These are phyloP conservation scores for Cytospora leucostoma DNA, from an alignment of 2,329 filamentous ascomycete species.

Conservation along the genomic window DNA sequence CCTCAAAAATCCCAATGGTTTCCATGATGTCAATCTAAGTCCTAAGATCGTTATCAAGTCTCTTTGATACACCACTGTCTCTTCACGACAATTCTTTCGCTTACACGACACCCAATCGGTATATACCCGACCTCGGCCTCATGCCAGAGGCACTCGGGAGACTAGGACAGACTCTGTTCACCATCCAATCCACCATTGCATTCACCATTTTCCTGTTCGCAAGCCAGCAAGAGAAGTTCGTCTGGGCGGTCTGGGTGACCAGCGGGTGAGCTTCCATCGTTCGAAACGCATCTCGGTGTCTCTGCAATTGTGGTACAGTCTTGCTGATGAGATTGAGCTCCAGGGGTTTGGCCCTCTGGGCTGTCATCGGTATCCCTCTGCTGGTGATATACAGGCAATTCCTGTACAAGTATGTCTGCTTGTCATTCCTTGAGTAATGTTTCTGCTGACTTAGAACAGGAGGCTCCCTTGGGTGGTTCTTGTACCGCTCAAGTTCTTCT, in stretches of 20 bases:
- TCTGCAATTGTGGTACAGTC: neutral
- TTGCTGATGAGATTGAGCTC: neutral
- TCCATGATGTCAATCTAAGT: neutral
- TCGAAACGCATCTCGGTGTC: neutral
- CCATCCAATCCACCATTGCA: neutral
- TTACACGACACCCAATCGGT: neutral
- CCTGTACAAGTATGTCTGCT: neutral
- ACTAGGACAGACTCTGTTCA: neutral
- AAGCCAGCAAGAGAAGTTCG: neutral
- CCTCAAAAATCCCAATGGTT: too few relatives aligned
- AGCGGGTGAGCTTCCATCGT: neutral
- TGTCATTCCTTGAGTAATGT: fast-evolving
- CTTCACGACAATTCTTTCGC: neutral
- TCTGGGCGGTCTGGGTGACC: neutral
- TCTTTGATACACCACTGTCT: neutral
- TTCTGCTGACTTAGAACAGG: neutral
- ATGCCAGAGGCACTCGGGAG: neutral
- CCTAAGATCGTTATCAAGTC: neutral
- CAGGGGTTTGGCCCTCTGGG: slow-evolving; percentile 4
- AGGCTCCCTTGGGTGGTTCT: neutral
- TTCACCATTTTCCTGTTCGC: neutral
- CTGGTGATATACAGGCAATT: neutral
- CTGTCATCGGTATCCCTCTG: neutral
- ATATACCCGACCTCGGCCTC: neutral
- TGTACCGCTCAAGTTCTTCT: slow-evolving; percentile 2